Evolutionary conservation across 768 basidiomycete genomes (phyloP), one percentile per base, ranked within the genome.

Genomic region (Galerina marginata): DNA sequence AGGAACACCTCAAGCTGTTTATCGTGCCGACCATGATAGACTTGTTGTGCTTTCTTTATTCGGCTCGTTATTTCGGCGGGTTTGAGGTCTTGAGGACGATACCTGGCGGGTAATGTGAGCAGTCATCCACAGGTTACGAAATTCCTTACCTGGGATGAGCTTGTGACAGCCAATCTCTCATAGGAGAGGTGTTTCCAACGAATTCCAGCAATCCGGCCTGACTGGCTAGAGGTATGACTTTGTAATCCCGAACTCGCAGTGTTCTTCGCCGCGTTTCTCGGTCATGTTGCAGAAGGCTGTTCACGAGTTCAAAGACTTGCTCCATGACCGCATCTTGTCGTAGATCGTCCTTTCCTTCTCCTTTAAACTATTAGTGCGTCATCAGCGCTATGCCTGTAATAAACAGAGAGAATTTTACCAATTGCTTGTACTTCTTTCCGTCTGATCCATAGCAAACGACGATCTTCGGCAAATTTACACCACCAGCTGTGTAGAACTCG

Each of bases 261-360:
- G 85, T 76, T 9, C 97, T 87, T 54, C 84, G 82, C 53, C 83
- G 81, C 0, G 95, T 95, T 66, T 92, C 87, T 36, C 87, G 81
- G 71, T 99, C 95, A 15, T 79, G 80, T 2, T 69, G 69, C 14
- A 99, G 82, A 2, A 98, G 83, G 9, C 83, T 75, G 63, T 99
- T 98, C 57, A 95, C 90, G 16, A 99, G 81, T 16, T 86, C 86
- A 68, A 99, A 99, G 2, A 97, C 94, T 74, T 99, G 97, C 69
- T 98, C 94, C 96, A 99, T 98, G 54, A 99, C 95, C 0, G 96
- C 96, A 70, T 99, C 97, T 74, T 99, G 97, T 42, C 97, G 88
- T 47, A 97, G 72, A 68, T 99, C 97, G 66, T 99, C 97, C 9
- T 86, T 81, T 9, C 91, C 91, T 76, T 91, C 87, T 3, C 94